Base-by-base conservation (phyloP, 106 monocot species). In the Dioscorea zingiberensis region DNA sequence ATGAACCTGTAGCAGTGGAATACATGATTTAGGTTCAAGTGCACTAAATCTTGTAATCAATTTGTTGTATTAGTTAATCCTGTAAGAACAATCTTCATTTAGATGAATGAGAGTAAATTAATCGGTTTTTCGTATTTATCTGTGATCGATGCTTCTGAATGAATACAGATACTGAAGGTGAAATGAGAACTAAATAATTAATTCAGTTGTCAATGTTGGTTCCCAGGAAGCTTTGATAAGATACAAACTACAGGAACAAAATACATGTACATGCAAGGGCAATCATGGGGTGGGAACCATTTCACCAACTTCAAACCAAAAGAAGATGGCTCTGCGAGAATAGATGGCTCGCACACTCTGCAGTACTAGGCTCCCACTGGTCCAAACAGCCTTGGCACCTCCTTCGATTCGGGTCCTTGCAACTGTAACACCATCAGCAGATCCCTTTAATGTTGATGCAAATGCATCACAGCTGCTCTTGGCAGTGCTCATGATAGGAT, bases 321-420 rank as follows among this genome's bases (percentile, higher is more conserved):
- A 93, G 59, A 89, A 84, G 71, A 98, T 77, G 7, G 93, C 67
- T 19, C 74, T 70, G 1, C 81, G 78, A 2, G 89, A 77, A 71
- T 93, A 98, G 47, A 98, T 98, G 27, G 89, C 98, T 12, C 98
- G 74, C 15, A 98, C 98, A 28, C 75, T 88, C 68, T 88, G 92
- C 77, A 98, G 66, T 25, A 71, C 76, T 65, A 93, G 60, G 47
- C 73, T 82, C 18, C 98, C 98, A 44, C 72, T 82, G 2, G 92
- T 89, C 54, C 74, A 64, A 1, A 98, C 89, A 0, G 98, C 93
- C 77, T 87, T 98, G 0, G 86, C 79, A n/a, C 98, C 98, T 44
- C 98, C 98, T 70, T 98, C 98, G 12, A 98, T 86, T 51, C 98
- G 78, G 18, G 98, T 98, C 27, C 78, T 67, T 4, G 83, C 74